Evolutionary conservation across 805 yeast genomes (phyloP), one percentile per base, ranked within the genome.

Genomic region (Yarrowia sp.): DNA sequence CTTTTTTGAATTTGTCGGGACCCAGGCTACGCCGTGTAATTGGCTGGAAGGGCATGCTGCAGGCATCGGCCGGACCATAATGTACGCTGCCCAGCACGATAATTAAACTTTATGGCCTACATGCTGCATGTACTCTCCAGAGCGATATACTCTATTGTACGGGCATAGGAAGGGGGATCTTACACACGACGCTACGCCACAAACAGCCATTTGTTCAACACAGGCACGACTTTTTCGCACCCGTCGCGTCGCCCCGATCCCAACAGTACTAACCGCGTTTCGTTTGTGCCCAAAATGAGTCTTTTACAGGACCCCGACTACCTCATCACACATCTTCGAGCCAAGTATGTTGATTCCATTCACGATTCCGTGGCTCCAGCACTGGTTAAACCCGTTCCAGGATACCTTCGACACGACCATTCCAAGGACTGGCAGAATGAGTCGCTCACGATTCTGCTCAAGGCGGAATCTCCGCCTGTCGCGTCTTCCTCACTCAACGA

Each of bases 241-340:
- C n/a, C 38, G 19, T 19, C 27, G 25, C 14, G 19, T 31, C 19
- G 12, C 55, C 10, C 25, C 27, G 38, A 31, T 31, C 22, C 32
- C 29, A 47, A 21, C 36, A n/a, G 19, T 32, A 22, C 38, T 13
- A 33, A 24, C 18, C 9, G 12, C n/a, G 27, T 21, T 14, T 9
- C n/a, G 12, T 21, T 16, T 12, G 14, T 21, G 12, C 58, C 24
- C 42, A 18, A 31, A 36, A 55, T 55, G 61, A 27, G 38, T 29
- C 61, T 55, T 14, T n/a, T 55, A 21, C 61, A 55, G 5, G 61
- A 55, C 47, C 38, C 36, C n/a, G 47, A 69, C 61, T 72, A 70
- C 58, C 69, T 73, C 24, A 65, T 73, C 9, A 64, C 66, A 35
- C 68, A 68, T 39, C 66, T 73, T 14, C 65, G 76, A 35, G 67